These are phyloP conservation scores for Solanum commersonii DNA, from an alignment of 257 asterid genomes.

Conservation along the genomic window DNA sequence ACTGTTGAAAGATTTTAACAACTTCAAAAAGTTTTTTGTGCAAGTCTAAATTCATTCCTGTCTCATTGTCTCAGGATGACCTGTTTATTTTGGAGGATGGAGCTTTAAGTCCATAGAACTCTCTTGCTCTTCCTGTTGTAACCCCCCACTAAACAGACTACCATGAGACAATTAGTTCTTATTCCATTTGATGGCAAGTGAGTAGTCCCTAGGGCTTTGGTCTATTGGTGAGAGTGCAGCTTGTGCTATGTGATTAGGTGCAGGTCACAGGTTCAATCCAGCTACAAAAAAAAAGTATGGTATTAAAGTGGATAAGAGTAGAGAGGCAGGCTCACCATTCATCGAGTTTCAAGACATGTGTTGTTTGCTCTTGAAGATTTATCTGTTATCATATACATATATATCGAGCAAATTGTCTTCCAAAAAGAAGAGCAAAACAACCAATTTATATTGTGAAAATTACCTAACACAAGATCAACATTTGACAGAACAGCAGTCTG, in stretches of 20 bases:
- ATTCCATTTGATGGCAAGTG: background rate
- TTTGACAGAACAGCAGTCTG: background rate
- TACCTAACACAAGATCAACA: background rate
- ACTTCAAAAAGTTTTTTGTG: background rate
- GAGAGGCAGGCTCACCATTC: background rate
- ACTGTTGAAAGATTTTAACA: background rate
- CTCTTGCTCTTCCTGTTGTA: background rate
- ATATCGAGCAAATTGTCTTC: background rate
- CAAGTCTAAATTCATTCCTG: background rate
- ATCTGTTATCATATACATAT: background rate
- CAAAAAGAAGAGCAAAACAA: background rate
- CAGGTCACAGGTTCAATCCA: background rate
- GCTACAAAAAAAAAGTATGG: background rate
- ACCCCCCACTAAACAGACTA: background rate
- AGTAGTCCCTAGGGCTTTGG: background rate
- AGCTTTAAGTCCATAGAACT: background rate
- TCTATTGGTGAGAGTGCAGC: no score
- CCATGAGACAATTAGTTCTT: background rate
- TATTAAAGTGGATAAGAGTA: background rate
- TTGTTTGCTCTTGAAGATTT: background rate
- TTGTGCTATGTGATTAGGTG: background rate
- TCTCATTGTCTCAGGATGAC: background rate
- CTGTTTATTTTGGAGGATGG: background rate
- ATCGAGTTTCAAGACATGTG: background rate
- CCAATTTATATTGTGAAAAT: background rate